Conservation (phyloP, 2,329 filamentous ascomycete species). For the Claviceps digitariae region DNA sequence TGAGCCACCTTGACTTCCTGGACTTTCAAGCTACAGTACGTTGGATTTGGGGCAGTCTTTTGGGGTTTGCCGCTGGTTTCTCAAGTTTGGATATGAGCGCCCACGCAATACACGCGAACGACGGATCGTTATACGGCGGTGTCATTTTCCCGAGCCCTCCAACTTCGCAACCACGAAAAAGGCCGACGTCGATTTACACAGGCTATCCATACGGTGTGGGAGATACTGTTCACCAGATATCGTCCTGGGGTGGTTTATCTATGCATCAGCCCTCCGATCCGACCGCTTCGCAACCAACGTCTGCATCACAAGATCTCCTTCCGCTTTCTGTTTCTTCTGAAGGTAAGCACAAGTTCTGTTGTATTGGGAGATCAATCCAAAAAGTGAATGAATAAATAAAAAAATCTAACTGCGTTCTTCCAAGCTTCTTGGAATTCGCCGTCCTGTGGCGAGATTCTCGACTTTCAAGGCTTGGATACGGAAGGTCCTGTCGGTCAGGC, state of each 20-base stretch:
- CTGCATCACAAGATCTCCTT: conserved; percentile 3
- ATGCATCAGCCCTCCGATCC: background rate
- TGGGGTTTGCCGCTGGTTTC: background rate
- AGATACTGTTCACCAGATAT: conserved; percentile 4
- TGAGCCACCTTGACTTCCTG: background rate
- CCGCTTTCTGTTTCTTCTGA: conserved; percentile 3
- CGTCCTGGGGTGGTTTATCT: conserved; percentile 6
- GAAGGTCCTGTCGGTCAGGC: conserved; percentile 50
- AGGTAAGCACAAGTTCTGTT: conserved; percentile 1
- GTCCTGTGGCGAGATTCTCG: conserved; percentile 41
- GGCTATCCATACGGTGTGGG: conserved; percentile 6
- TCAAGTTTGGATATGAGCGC: conserved; percentile 4
- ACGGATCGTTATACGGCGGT: conserved; percentile 6
- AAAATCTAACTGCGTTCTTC: background rate
- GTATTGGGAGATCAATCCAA: background rate
- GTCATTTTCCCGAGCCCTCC: conserved; percentile 7
- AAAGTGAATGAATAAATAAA: no score
- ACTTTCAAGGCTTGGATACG: conserved; percentile 39
- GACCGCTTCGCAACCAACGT: conserved; percentile 8
- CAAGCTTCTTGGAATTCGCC: conserved; percentile 36
- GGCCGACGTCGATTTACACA: conserved; percentile 6
- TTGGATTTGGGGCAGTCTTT: background rate
- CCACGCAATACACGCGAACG: conserved; percentile 5
- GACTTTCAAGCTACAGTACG: background rate
- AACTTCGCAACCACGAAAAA: conserved; percentile 8